phyloP scores from a whole-genome alignment of 768 basidiomycete genomes.

The Boletus edulis region DNA sequence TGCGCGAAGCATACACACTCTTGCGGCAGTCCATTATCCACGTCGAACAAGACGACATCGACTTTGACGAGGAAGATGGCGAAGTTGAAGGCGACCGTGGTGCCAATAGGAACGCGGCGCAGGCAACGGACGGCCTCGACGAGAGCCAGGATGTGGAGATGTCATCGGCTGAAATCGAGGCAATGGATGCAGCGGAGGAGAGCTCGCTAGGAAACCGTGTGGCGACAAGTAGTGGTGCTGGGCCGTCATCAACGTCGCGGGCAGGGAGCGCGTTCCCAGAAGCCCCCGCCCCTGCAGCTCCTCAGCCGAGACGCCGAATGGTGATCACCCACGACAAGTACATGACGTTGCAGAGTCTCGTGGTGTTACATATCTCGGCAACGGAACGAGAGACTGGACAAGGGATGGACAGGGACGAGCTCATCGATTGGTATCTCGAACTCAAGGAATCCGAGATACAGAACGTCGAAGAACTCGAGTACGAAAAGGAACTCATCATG shows the following conservation, averaged over 20 bases:
- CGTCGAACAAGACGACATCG: conserved; percentile 98
- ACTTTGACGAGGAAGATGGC: conserved; percentile 90
- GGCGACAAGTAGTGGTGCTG: conserved; percentile 34
- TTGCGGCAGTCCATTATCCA: conserved; percentile 98
- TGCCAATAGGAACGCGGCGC: conserved; percentile 34
- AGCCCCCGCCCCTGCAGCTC: conserved; percentile 34
- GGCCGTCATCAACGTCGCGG: conserved; percentile 33
- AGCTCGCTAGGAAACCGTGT: conserved; percentile 41
- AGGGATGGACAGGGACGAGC: conserved; percentile 85
- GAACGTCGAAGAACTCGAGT: conserved; percentile 84
- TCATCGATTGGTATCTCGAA: conserved; percentile 98
- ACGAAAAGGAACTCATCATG: conserved; percentile 84
- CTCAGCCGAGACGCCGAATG: conserved; percentile 69
- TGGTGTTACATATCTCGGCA: conserved; percentile 78
- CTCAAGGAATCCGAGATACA: conserved; percentile 79
- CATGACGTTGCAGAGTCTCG: conserved; percentile 82
- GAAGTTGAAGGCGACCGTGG: conserved; percentile 53
- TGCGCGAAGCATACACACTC: conserved; percentile 92
- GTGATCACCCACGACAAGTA: conserved; percentile 96
- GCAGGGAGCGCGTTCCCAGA: conserved; percentile 28
- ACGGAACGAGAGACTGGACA: conserved; percentile 71
- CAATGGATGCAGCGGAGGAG: conserved; percentile 48
- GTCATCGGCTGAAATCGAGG: conserved; percentile 58
- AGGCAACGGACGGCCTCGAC: conserved; percentile 38
- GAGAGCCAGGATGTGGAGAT: conserved; percentile 64